Conservation (phyloP, 2,329 filamentous ascomycete species). For the Hypoxylon sp. region DNA sequence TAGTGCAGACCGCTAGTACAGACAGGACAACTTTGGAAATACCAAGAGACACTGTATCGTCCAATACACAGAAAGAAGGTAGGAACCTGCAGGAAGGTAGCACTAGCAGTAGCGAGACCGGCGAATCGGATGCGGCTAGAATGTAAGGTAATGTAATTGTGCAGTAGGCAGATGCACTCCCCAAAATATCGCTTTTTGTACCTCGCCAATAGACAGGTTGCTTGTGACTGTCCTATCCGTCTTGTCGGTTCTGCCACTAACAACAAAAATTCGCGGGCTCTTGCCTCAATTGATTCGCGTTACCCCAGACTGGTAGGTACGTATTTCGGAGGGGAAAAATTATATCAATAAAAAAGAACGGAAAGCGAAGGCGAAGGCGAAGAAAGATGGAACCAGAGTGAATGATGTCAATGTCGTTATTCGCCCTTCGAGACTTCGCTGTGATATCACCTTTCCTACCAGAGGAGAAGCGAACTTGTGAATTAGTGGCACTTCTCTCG, state of each 20-base stretch:
- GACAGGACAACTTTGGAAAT: slow-evolving; percentile 15
- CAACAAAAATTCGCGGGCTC: slow-evolving; percentile 13
- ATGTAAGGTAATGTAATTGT: slow-evolving; percentile 41
- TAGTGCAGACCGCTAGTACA: slow-evolving; percentile 39
- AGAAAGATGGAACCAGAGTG: slow-evolving; percentile 12
- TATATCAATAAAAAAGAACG: not conserved
- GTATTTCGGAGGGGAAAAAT: not conserved
- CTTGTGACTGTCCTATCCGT: slow-evolving; percentile 28
- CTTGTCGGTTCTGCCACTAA: slow-evolving; percentile 35
- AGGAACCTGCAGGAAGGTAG: slow-evolving; percentile 37
- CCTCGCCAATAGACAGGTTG: slow-evolving; percentile 28
- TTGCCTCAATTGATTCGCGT: slow-evolving; percentile 22
- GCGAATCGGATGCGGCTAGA: slow-evolving; percentile 44
- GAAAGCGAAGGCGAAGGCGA: slow-evolving; percentile 4
- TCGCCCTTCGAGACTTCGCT: slow-evolving; percentile 7
- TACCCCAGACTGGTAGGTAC: slow-evolving; percentile 9
- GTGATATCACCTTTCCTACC: slow-evolving; percentile 43
- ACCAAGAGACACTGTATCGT: slow-evolving; percentile 30
- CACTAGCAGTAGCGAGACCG: slow-evolving; percentile 39
- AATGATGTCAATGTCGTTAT: slow-evolving; percentile 19
- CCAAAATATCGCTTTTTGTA: slow-evolving; percentile 14
- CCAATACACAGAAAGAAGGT: slow-evolving; percentile 21
- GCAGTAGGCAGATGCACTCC: slow-evolving; percentile 33
- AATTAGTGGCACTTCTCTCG: slow-evolving; percentile 35
- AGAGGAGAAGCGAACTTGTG: slow-evolving; percentile 20